Percentiles rank a stretch among this genome's conserved stretches.
Conservation (phyloP, 1,139 yeast genomes). For the Pichia sp. region DNA sequence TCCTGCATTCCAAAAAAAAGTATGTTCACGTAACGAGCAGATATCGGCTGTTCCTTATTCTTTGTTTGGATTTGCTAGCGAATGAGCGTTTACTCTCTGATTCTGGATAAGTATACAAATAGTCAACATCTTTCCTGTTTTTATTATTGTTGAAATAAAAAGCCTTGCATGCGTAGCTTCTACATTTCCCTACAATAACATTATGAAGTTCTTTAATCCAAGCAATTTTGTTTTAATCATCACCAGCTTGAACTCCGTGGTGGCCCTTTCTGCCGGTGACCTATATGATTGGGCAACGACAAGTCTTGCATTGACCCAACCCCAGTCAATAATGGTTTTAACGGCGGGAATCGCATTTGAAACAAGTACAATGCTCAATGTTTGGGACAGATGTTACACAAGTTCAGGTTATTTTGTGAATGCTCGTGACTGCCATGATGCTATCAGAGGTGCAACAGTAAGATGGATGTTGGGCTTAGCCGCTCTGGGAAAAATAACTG, state of each 20-base stretch:
- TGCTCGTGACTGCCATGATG: neutral
- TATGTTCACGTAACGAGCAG: no score
- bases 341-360: neutral
- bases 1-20: neutral
- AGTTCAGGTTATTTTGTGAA: neutral
- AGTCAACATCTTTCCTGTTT: neutral
- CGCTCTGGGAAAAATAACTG: neutral
- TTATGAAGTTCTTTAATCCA: neutral
- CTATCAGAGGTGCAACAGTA: neutral
- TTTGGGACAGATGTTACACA: neutral
- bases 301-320: neutral
- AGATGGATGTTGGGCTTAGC: neutral
- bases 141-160: neutral
- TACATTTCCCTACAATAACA: neutral
- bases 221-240: neutral
- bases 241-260: neutral
- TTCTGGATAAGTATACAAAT: neutral
- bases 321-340: neutral
- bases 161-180: neutral
- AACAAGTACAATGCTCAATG: neutral
- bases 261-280: neutral
- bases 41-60: no score
- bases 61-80: neutral
- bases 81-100: neutral
- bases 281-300: neutral